Conservation (phyloP, 129 eudicot species). For the Tanacetum coccineum region DNA sequence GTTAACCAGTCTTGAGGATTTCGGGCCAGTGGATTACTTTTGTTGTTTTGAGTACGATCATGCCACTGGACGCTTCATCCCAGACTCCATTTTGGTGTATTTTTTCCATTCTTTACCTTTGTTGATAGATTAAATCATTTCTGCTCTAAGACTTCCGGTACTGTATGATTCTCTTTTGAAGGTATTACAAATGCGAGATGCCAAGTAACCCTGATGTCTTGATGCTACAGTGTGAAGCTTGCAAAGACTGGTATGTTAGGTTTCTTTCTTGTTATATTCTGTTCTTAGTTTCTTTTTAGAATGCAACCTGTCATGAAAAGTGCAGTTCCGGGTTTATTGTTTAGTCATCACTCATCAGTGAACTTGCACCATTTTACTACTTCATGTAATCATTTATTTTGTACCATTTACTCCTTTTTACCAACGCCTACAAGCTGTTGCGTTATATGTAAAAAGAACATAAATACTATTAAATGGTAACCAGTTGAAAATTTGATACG, state of each 20-base stretch:
- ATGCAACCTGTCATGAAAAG: too few relatives aligned
- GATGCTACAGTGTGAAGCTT: constrained; percentile 62
- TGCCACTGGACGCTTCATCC: constrained; percentile 54
- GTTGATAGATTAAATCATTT: neutral
- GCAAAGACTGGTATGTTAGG: constrained; percentile 57
- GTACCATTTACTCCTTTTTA: too few relatives aligned
- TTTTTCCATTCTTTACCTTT: constrained; percentile 1
- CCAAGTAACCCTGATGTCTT: constrained; percentile 62
- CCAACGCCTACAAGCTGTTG: neutral
- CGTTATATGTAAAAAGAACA: too few relatives aligned
- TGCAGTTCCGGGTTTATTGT: neutral
- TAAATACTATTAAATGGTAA: too few relatives aligned
- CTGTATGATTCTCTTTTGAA: constrained; percentile 23
- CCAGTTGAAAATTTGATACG: too few relatives aligned
- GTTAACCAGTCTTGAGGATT: constrained; percentile 64
- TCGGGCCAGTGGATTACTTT: constrained; percentile 58
- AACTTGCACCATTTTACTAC: neutral
- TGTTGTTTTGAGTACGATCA: constrained; percentile 66
- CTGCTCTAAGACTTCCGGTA: neutral
- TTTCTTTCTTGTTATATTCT: neutral
- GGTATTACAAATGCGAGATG: constrained; percentile 73
- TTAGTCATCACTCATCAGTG: neutral
- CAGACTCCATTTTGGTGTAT: constrained; percentile 64
- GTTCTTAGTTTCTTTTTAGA: neutral
- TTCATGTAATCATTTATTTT: too few relatives aligned